A percentile compares a stretch with the other conserved stretches of the same genome.
Evolutionary conservation across 148 eudicot genomes (phyloP).

Genomic region (Cornus florida): DNA sequence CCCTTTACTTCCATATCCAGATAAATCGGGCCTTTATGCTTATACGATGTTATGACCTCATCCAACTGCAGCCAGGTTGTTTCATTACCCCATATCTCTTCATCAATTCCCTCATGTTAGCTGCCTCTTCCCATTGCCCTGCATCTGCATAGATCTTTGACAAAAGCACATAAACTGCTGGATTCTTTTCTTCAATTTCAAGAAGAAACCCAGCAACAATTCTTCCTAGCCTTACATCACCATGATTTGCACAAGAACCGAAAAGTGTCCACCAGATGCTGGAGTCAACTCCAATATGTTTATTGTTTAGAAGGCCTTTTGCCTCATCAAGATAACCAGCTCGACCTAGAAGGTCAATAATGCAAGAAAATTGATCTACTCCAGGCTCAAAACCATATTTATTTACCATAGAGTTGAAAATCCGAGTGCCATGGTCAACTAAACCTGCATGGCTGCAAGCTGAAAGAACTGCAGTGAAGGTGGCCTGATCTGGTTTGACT

Average conservation of each 20-base stretch:
- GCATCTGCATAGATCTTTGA: conserved; percentile 75
- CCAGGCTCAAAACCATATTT: conserved; percentile 49
- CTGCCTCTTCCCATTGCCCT: conserved; percentile 87
- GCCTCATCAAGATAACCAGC: conserved; percentile 74
- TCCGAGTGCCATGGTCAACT: conserved; percentile 50
- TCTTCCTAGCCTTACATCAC: conserved; percentile 59
- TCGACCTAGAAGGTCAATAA: conserved; percentile 70
- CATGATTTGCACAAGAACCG: conserved; percentile 69
- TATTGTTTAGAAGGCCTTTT: conserved; percentile 42
- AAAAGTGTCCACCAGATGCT: conserved; percentile 70
- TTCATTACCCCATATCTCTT: conserved; percentile 49
- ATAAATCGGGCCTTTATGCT: not conserved
- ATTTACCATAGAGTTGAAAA: conserved; percentile 64
- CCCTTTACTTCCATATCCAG: not conserved
- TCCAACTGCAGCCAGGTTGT: conserved; percentile 80
- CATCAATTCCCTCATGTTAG: conserved; percentile 62
- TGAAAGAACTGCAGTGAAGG: conserved; percentile 69
- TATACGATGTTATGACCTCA: conserved; percentile 20
- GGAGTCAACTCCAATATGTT: conserved; percentile 32
- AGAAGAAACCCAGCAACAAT: conserved; percentile 65
- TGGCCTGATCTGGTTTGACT: conserved; percentile 59
- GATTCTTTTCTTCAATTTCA: conserved; percentile 37
- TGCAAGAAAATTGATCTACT: conserved; percentile 64
- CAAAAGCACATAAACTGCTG: conserved; percentile 62
- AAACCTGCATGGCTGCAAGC: conserved; percentile 90